Conservation (phyloP, 2,329 filamentous ascomycete genomes). For the Fusarium sororula region DNA sequence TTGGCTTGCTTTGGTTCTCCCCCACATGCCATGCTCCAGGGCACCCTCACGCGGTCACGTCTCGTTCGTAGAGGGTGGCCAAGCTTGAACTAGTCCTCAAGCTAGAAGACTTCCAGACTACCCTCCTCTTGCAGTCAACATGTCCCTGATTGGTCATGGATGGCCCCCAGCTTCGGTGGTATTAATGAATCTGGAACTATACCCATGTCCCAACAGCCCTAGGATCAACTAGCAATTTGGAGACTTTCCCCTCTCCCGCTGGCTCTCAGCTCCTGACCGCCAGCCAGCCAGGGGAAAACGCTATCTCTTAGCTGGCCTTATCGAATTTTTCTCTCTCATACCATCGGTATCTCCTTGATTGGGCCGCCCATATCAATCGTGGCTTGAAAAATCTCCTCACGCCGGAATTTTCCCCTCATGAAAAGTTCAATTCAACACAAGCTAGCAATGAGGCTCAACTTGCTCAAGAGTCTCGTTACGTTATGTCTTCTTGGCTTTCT, state of each 20-base stretch:
- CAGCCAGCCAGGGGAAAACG: slow-evolving; percentile 3
- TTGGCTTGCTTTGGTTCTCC: slow-evolving; percentile 9
- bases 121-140: neutral
- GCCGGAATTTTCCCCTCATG: slow-evolving; percentile 29
- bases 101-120: slow-evolving; percentile 43
- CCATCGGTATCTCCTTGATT: slow-evolving; percentile 39
- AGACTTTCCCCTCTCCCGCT: slow-evolving; percentile 18
- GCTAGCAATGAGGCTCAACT: slow-evolving; percentile 20
- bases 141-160: slow-evolving; percentile 23
- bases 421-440: neutral
- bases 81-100: neutral
- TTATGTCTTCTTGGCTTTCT: slow-evolving; percentile 30
- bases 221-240: slow-evolving; percentile 15
- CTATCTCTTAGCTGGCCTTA: slow-evolving; percentile 12
- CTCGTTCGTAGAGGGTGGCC: slow-evolving; percentile 4
- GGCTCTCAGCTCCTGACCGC: slow-evolving; percentile 10
- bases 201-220: neutral
- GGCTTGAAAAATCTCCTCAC: slow-evolving; percentile 24
- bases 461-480: slow-evolving; percentile 6
- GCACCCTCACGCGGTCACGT: neutral
- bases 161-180: slow-evolving; percentile 8
- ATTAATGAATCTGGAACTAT: slow-evolving; percentile 14
- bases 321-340: neutral
- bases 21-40: slow-evolving; percentile 23
- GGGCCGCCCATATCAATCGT: slow-evolving; percentile 18